A percentile compares a stretch with the other conserved stretches of the same genome.
Evolutionary conservation across 1,284 basidiomycete species (phyloP).

Genomic region (Puccinia brachypodii): DNA sequence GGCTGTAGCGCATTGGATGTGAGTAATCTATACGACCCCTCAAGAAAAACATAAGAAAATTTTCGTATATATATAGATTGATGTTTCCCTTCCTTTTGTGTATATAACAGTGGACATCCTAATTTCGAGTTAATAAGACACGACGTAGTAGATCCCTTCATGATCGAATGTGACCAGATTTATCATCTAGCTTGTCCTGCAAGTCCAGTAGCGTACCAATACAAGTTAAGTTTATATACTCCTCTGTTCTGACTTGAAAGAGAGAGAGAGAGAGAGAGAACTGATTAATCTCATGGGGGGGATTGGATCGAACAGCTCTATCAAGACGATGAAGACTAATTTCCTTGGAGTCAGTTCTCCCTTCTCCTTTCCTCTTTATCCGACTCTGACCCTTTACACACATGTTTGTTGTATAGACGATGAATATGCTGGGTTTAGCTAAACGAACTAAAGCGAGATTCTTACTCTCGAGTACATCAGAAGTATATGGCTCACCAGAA

Average conservation of each 20-base stretch:
- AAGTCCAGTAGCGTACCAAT: constrained; percentile 64
- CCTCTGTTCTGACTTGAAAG: not conserved
- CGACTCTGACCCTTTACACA: not conserved
- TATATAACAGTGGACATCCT: constrained; percentile 90
- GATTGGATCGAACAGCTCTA: too few relatives aligned
- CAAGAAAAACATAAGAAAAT: not conserved
- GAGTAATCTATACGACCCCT: not conserved
- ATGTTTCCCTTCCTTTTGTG: not conserved
- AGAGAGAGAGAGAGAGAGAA: too few relatives aligned
- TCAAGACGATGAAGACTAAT: constrained; percentile 96
- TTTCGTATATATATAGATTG: not conserved
- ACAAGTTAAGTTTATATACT: constrained; percentile 43
- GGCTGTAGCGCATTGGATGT: constrained; percentile 65
- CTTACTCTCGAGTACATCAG: constrained; percentile 88
- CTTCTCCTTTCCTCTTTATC: not conserved
- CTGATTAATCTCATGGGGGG: too few relatives aligned
- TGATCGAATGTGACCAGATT: constrained; percentile 97
- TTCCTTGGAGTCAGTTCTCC: constrained; percentile 72
- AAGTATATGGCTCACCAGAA: constrained; percentile 55
- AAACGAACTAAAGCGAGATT: constrained; percentile 96
- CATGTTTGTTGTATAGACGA: constrained; percentile 59
- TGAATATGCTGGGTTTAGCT: constrained; percentile 98
- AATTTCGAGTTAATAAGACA: constrained; percentile 98
- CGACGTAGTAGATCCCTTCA: constrained; percentile 92
- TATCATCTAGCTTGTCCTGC: constrained; percentile 96